These are phyloP conservation scores for Rhizomucor miehei DNA, from an alignment of 371 early-diverging fungal genomes.

Conservation along the genomic window DNA sequence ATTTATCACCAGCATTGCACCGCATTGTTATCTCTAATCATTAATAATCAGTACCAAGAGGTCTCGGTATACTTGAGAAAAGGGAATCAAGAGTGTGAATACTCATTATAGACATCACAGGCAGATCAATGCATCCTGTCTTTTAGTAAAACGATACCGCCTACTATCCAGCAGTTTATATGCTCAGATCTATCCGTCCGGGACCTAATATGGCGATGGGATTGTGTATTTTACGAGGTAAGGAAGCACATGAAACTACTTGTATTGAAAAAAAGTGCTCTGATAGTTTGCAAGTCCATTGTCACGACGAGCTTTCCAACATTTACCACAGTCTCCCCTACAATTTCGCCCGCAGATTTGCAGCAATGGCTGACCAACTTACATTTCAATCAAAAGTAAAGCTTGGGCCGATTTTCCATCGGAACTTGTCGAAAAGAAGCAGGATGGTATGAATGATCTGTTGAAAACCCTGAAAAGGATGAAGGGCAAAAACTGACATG, in stretches of 20 bases:
- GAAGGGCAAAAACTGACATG: background rate
- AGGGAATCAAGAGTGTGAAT: too few species aligned
- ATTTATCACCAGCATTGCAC: too few species aligned
- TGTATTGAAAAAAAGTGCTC: background rate
- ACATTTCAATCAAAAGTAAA: constrained; percentile 21
- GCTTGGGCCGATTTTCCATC: constrained; percentile 23
- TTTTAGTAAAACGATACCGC: background rate
- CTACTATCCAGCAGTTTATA: constrained; percentile 27
- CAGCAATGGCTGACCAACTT: constrained; percentile 38
- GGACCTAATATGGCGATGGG: constrained; percentile 50
- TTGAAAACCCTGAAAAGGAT: too few species aligned
- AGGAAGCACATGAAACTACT: too few species aligned
- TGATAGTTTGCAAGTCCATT: constrained; percentile 26
- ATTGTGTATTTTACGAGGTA: constrained; percentile 50
- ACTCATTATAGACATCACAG: background rate
- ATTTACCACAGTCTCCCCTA: constrained; percentile 22
- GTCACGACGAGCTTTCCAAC: constrained; percentile 34
- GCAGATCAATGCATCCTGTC: background rate
- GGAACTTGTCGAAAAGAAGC: constrained; percentile 38
- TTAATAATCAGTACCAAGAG: too few species aligned
- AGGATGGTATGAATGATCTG: background rate
- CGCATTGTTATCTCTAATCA: too few species aligned
- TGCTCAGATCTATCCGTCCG: too few species aligned
- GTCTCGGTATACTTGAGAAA: too few species aligned
- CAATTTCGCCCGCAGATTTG: constrained; percentile 24